Conservation (phyloP, 768 basidiomycete genomes). For the Pleurotus citrinopileatus region DNA sequence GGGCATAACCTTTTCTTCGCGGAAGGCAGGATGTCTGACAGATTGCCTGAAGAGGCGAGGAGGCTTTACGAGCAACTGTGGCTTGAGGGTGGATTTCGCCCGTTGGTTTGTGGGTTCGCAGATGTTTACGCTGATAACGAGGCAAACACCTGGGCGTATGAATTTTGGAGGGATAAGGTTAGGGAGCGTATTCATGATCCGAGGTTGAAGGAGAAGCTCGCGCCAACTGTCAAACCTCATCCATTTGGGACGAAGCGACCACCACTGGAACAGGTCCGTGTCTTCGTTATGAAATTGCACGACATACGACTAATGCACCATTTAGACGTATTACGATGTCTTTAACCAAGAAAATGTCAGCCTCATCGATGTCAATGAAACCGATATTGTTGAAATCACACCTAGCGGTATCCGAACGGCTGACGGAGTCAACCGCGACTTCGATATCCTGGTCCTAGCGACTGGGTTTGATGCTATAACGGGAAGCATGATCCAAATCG, state of each 20-base stretch:
- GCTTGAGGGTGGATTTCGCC: conserved; percentile 19
- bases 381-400: conserved; percentile 13
- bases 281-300: background rate
- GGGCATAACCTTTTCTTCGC: conserved; percentile 16
- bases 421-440: conserved; percentile 13
- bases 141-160: conserved; percentile 20
- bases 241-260: conserved; percentile 23
- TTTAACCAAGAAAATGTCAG: conserved; percentile 15
- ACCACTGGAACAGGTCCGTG: conserved; percentile 16
- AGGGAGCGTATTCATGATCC: conserved; percentile 17
- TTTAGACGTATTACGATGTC: conserved; percentile 12
- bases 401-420: conserved; percentile 11
- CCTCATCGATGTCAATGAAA: conserved; percentile 16
- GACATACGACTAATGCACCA: background rate
- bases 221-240: conserved; percentile 19
- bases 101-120: conserved; percentile 15
- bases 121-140: conserved; percentile 17
- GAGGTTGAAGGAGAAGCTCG: conserved; percentile 21
- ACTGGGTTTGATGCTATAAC: conserved; percentile 13
- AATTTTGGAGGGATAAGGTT: conserved; percentile 24
- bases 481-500: conserved; percentile 14
- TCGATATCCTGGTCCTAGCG: conserved; percentile 16
- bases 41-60: conserved; percentile 18
- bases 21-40: conserved; percentile 11
- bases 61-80: conserved; percentile 20